A percentile compares a stretch with the other conserved stretches of the same genome.
Evolutionary conservation across 2,329 filamentous ascomycete genomes (phyloP).

Genomic region (Epichloe glyceriae): DNA sequence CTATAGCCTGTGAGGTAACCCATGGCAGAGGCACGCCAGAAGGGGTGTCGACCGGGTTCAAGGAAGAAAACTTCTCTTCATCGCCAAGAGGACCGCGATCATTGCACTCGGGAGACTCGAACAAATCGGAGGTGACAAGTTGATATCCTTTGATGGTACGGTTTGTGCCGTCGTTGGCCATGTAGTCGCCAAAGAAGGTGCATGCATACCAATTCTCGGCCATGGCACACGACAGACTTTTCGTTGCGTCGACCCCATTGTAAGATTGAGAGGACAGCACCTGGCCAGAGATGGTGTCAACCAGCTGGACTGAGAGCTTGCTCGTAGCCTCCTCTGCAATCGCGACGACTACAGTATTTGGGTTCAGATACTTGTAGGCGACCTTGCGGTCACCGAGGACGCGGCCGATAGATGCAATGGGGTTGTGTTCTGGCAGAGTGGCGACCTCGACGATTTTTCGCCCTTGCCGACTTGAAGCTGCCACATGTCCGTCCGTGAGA

Average conservation of each 20-base stretch:
- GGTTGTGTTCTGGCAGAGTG: conserved; percentile 61
- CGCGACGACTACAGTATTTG: conserved; percentile 69
- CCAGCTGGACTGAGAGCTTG: conserved; percentile 58
- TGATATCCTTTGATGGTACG: conserved; percentile 68
- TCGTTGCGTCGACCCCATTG: conserved; percentile 57
- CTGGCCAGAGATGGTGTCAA: conserved; percentile 78
- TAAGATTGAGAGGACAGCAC: conserved; percentile 61
- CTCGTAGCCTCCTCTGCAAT: conserved; percentile 45
- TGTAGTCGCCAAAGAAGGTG: conserved; percentile 56
- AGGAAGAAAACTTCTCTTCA: conserved; percentile 61
- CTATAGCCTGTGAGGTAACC: conserved; percentile 66
- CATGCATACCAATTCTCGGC: conserved; percentile 96
- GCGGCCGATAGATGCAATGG: conserved; percentile 86
- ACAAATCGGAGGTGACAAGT: conserved; percentile 75
- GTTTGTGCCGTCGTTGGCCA: conserved; percentile 38
- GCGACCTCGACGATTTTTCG: conserved; percentile 57
- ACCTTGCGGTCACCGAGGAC: conserved; percentile 88
- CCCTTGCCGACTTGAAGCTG: conserved; percentile 53
- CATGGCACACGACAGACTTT: conserved; percentile 63
- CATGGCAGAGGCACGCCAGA: conserved; percentile 52
- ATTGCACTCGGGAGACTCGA: conserved; percentile 72
- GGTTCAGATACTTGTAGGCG: conserved; percentile 92
- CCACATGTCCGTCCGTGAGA: conserved; percentile 49
- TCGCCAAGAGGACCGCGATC: conserved; percentile 69
- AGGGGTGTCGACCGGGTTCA: conserved; percentile 48